phyloP scores from a whole-genome alignment of 1,284 basidiomycete species.

The Sanguinoderma infundibulare region DNA sequence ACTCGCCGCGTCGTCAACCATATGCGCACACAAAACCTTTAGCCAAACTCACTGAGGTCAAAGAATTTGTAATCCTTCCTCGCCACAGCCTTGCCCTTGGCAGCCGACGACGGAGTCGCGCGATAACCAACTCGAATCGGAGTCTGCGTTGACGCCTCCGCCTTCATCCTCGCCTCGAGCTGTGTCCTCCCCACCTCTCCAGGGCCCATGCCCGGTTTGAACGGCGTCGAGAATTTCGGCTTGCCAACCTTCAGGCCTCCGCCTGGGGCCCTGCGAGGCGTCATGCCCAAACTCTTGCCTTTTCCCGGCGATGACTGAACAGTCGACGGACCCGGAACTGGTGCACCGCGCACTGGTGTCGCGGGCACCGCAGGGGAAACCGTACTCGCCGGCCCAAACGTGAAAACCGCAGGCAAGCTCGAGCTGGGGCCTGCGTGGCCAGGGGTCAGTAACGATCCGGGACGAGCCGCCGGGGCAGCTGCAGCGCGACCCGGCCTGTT shows the following conservation, averaged over 20 bases:
- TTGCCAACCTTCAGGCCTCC: conserved; percentile 23
- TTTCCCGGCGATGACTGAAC: conserved; percentile 31
- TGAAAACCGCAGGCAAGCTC: conserved; percentile 18
- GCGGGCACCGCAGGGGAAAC: conserved; percentile 15
- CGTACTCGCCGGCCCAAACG: conserved; percentile 22
- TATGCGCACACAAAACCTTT: neutral
- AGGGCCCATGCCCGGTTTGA: conserved; percentile 63
- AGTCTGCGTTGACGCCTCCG: conserved; percentile 7
- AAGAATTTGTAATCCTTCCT: conserved; percentile 40
- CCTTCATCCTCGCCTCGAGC: conserved; percentile 31
- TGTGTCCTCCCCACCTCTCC: conserved; percentile 51
- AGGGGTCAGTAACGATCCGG: conserved; percentile 40
- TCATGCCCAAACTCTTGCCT: conserved; percentile 38
- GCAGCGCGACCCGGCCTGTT: conserved; percentile 20
- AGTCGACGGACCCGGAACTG: conserved; percentile 17
- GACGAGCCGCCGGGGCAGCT: conserved; percentile 11
- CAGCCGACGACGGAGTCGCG: neutral
- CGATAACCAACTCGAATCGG: conserved; percentile 4
- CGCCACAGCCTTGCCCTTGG: conserved; percentile 20
- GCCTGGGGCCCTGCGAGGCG: conserved; percentile 31
- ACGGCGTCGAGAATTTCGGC: conserved; percentile 68
- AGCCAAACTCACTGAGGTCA: conserved; percentile 48
- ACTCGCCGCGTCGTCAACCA: neutral
- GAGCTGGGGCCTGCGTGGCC: conserved; percentile 18
- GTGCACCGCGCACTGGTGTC: conserved; percentile 29